Percentiles rank a stretch among this genome's conserved stretches.
These are phyloP conservation scores for Aquilaria yunnanensis DNA, from an alignment of 345 rosid genomes.

Conservation along the genomic window DNA sequence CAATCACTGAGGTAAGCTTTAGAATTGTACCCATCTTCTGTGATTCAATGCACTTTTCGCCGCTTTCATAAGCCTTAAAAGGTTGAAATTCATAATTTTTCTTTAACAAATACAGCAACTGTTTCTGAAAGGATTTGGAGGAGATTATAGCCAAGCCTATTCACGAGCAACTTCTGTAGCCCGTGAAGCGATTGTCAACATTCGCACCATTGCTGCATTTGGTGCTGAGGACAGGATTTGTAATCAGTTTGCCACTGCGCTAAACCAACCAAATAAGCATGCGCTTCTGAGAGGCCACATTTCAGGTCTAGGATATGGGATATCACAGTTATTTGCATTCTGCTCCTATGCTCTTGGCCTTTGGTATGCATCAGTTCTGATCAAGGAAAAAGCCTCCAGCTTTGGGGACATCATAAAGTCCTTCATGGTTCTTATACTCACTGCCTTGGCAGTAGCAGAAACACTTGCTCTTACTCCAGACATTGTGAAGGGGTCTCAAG, in stretches of 20 bases:
- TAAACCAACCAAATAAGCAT: slow-evolving; percentile 52
- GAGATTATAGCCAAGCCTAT: slow-evolving; percentile 55
- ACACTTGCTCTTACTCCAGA: slow-evolving; percentile 85
- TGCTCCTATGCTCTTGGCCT: slow-evolving; percentile 82
- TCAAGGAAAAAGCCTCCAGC: slow-evolving; percentile 39
- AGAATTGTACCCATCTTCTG: not conserved
- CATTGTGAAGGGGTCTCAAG: slow-evolving; percentile 84
- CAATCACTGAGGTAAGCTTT: slow-evolving; percentile 56
- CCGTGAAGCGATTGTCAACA: slow-evolving; percentile 65
- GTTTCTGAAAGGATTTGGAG: slow-evolving; percentile 79
- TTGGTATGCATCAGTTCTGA: slow-evolving; percentile 72
- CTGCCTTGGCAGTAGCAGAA: slow-evolving; percentile 63
- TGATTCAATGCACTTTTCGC: not conserved
- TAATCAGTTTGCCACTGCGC: slow-evolving; percentile 43
- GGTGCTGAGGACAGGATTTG: slow-evolving; percentile 56
- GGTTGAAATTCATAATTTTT: no score
- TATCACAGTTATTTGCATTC: slow-evolving; percentile 51
- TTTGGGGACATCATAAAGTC: slow-evolving; percentile 54
- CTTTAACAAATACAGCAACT: slow-evolving; percentile 43
- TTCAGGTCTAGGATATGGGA: slow-evolving; percentile 71
- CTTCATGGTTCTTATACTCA: slow-evolving; percentile 63
- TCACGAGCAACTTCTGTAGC: slow-evolving; percentile 61
- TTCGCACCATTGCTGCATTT: slow-evolving; percentile 68
- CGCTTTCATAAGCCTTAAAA: not conserved
- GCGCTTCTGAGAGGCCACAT: slow-evolving; percentile 62